Evolutionary conservation across 1,139 yeast genomes (phyloP).

Genomic region (Magnusiomyces tetraspermus): DNA sequence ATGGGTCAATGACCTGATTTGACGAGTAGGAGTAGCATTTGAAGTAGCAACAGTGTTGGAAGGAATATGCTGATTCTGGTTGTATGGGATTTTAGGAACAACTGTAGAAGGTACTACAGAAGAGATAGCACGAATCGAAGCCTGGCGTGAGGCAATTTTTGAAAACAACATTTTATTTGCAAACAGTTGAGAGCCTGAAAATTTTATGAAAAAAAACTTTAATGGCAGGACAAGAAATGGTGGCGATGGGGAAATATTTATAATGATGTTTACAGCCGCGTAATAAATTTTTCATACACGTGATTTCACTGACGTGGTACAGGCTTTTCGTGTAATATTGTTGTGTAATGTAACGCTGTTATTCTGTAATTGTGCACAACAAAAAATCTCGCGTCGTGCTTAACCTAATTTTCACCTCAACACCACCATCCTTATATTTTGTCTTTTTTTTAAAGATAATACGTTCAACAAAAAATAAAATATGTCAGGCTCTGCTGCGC

Average conservation of each 20-base stretch:
- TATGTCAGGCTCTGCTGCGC: constrained; percentile 1
- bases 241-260: no score
- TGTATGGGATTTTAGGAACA: constrained; percentile 7
- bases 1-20: constrained; percentile 7
- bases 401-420: background rate
- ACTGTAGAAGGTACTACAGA: constrained; percentile 13
- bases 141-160: constrained; percentile 15
- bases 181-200: no score
- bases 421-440: background rate
- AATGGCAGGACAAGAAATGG: no score
- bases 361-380: no score
- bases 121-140: constrained; percentile 14
- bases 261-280: no score
- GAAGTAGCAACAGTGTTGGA: background rate
- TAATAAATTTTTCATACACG: no score
- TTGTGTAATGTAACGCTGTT: no score
- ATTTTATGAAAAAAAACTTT: no score
- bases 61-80: constrained; percentile 2
- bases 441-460: background rate
- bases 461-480: background rate
- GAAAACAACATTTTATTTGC: constrained; percentile 10
- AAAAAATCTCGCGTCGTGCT: no score
- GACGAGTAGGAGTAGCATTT: constrained; percentile 6
- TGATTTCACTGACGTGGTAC: no score
- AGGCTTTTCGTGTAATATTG: no score